Base-by-base conservation (phyloP, 257 asterid species). In the Fraxinus pennsylvanica region DNA sequence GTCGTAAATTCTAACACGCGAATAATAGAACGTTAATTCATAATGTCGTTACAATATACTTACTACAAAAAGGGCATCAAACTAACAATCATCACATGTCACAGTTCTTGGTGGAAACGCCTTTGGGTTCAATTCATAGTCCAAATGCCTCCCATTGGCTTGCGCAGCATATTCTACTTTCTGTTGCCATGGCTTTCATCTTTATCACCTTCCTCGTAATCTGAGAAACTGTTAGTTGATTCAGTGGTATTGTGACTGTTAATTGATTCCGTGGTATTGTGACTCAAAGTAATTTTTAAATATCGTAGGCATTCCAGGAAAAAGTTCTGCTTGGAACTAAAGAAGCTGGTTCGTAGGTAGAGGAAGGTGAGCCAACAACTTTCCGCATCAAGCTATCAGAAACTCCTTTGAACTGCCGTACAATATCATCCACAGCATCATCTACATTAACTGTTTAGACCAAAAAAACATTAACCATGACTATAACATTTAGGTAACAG, bases 391-490 rank as follows among this genome's bases (percentile, higher is more conserved):
- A 82, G 71, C 98, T 97, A 82, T 85, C 94, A 66, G 98, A 92
- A 73, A 87, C 96, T 83, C 95, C 98, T 89, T 86, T 94, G 88
- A 92, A 90, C 83, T 94, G 97, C 61, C 97, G 94, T 78, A 84
- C 89, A 74, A 94, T 89, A 74, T 94, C 98, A 88, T 94, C 98
- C 89, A 92, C 79, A 61, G 97, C 97, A 82, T 91, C 97, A 81
- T 94, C 98, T 85, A 94, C 96, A 73, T 85, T 89, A 71, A 94
- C 97, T 94, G 90, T 80, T 79, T 77, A 67, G 41, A 61, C 19
- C 71, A 76, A 79, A 57, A 38, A 67, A 73, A 39, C 43, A 43
- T 15, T 74, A 19, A 76, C 54, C 45, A 19, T 76, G 81, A 79
- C 75, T 68, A 77, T 0, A 61, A 35, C 57, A 57, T 68, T 74